Percentiles rank a stretch among this genome's conserved stretches.
Evolutionary conservation across 345 rosid species (phyloP).

Genomic region (Populus deltoides): DNA sequence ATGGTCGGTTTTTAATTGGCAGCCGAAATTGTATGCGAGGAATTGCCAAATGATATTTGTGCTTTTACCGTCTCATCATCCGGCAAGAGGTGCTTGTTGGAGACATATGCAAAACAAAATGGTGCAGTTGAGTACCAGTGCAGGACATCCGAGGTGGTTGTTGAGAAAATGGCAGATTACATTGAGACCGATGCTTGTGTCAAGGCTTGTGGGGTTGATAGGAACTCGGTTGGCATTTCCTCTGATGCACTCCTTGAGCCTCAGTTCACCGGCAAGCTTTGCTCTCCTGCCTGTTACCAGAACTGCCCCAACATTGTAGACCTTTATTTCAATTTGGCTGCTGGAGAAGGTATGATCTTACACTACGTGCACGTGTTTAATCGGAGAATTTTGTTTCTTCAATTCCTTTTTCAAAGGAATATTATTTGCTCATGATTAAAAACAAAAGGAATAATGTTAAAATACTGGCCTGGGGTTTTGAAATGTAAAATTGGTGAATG

Average conservation of each 20-base stretch:
- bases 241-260: constrained; percentile 83
- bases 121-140: constrained; percentile 60
- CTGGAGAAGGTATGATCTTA: constrained; percentile 75
- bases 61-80: constrained; percentile 68
- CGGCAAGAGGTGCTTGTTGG: constrained; percentile 82
- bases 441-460: not conserved
- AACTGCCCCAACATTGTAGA: constrained; percentile 88
- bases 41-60: constrained; percentile 60
- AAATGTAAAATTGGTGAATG: not conserved
- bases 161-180: constrained; percentile 64
- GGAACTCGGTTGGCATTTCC: constrained; percentile 81
- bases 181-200: constrained; percentile 80
- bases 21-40: constrained; percentile 70
- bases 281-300: constrained; percentile 66
- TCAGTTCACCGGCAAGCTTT: constrained; percentile 72
- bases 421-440: not conserved
- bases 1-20: not conserved
- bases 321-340: constrained; percentile 89
- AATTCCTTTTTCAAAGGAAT: not conserved
- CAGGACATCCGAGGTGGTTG: constrained; percentile 79
- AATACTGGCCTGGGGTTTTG: not conserved
- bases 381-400: not conserved
- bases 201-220: constrained; percentile 71
- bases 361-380: not conserved
- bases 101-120: constrained; percentile 36